Percentiles rank a stretch among this genome's conserved stretches.
Evolutionary conservation across 208 protist genomes (phyloP).

Genomic region (Acanthamoeba castellanii): DNA sequence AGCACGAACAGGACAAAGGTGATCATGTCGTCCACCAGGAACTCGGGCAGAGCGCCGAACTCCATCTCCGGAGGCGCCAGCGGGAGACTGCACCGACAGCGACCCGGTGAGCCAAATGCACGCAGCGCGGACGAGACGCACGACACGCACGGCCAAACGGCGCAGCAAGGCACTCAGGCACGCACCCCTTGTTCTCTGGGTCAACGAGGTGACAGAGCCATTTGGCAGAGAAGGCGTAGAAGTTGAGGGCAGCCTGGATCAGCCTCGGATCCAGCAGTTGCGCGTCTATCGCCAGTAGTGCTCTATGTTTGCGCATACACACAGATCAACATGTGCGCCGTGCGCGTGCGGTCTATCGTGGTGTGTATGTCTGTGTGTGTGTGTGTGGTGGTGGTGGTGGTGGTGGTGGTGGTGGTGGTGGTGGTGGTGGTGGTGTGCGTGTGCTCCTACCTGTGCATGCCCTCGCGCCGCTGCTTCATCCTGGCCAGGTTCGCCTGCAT

Average conservation of each 20-base stretch:
- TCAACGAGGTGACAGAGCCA: slow-evolving; percentile 62
- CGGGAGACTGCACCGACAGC: neutral
- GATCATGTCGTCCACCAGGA: slow-evolving; percentile 71
- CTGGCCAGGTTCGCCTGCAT: slow-evolving; percentile 42
- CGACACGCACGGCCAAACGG: neutral
- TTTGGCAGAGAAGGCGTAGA: slow-evolving; percentile 71
- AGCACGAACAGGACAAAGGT: slow-evolving; percentile 67
- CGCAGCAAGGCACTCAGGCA: neutral
- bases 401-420: neutral
- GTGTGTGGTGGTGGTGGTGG: neutral
- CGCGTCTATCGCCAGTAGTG: slow-evolving; percentile 47
- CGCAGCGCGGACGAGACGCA: neutral
- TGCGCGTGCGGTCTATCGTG: neutral
- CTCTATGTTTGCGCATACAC: neutral
- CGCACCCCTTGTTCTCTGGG: slow-evolving; percentile 34
- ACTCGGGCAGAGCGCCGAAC: slow-evolving; percentile 64
- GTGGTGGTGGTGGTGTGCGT: neutral
- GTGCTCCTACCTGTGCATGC: neutral
- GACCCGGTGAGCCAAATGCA: neutral
- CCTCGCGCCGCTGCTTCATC: slow-evolving; percentile 51
- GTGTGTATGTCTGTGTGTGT: neutral
- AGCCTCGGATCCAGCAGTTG: slow-evolving; percentile 50
- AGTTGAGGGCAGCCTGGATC: slow-evolving; percentile 47
- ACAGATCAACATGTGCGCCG: neutral
- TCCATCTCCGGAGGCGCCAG: slow-evolving; percentile 51